phyloP scores from a whole-genome alignment of 129 eudicot species.

The Flaveria sonorensis region DNA sequence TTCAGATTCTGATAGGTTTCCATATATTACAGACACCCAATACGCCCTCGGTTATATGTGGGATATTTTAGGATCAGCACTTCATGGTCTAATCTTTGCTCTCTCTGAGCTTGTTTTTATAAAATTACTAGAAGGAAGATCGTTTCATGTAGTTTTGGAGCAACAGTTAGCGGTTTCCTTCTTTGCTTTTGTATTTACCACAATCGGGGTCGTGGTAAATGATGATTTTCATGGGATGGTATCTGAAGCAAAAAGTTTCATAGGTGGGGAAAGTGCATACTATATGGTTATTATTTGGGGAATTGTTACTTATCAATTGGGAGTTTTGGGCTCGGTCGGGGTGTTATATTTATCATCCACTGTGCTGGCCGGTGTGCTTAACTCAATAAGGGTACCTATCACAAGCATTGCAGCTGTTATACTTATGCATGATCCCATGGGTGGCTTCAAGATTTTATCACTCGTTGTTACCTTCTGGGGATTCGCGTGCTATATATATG shows the following conservation, averaged over 20 bases:
- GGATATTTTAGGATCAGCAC: conserved; percentile 77
- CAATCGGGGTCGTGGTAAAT: conserved; percentile 61
- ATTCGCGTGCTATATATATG: conserved; percentile 71
- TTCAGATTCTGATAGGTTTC: conserved; percentile 69
- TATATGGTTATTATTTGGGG: conserved; percentile 75
- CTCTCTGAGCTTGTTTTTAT: conserved; percentile 80
- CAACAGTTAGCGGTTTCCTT: conserved; percentile 94
- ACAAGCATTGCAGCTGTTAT: conserved; percentile 91
- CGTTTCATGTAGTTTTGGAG: conserved; percentile 88
- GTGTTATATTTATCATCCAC: conserved; percentile 78
- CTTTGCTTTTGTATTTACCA: conserved; percentile 69
- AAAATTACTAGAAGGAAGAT: conserved; percentile 56
- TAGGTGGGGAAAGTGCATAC: conserved; percentile 67
- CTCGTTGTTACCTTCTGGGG: conserved; percentile 87
- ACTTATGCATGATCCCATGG: conserved; percentile 83
- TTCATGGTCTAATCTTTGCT: conserved; percentile 94
- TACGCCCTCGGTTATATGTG: conserved; percentile 70
- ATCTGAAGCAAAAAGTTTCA: conserved; percentile 58
- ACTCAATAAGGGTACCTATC: conserved; percentile 79
- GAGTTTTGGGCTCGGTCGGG: conserved; percentile 77
- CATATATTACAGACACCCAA: conserved; percentile 50
- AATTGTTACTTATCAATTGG: conserved; percentile 69
- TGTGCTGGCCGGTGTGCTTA: conserved; percentile 84
- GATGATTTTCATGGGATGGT: conserved; percentile 58
- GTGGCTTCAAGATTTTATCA: conserved; percentile 91